Evolutionary conservation across 495 filamentous ascomycete species (phyloP).

Genomic region (Penicillium arizonense): DNA sequence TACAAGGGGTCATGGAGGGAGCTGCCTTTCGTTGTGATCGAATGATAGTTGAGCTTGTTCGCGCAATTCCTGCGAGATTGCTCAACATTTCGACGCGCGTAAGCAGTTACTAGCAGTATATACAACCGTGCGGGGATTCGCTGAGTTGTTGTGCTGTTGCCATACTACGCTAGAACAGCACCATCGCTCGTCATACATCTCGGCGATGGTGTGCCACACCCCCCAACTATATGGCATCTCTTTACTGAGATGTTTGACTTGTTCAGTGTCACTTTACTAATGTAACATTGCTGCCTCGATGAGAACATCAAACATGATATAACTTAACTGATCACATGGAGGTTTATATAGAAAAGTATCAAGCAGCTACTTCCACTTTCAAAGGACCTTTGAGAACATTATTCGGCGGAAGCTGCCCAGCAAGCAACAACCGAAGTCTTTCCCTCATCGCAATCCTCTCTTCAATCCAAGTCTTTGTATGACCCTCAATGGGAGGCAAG

Average conservation of each 20-base stretch:
- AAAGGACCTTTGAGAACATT: neutral
- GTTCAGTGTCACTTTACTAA: too few relatives aligned
- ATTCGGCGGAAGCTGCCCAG: neutral
- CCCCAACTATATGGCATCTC: too few relatives aligned
- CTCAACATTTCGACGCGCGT: neutral
- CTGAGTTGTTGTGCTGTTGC: neutral
- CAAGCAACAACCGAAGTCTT: conserved; percentile 18
- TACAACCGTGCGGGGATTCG: neutral
- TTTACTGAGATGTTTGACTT: neutral
- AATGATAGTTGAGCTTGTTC: conserved; percentile 7
- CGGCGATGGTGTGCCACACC: conserved; percentile 18
- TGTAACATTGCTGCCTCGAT: too few relatives aligned
- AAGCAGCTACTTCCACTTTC: conserved; percentile 9
- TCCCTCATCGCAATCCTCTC: conserved; percentile 32
- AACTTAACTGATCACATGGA: too few relatives aligned
- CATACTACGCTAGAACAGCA: conserved; percentile 8
- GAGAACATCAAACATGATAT: too few relatives aligned
- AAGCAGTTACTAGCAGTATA: too few relatives aligned
- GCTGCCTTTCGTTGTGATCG: neutral
- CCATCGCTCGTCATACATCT: conserved; percentile 24
- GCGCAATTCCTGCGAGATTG: conserved; percentile 19
- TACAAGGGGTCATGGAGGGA: neutral
- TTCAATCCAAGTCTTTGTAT: conserved; percentile 43
- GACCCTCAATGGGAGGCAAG: conserved; percentile 36
- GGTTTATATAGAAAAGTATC: neutral